Evolutionary conservation across 306 rosid genomes (phyloP), one percentile per base, ranked within the genome.

Genomic region (Prunus kanzakura): DNA sequence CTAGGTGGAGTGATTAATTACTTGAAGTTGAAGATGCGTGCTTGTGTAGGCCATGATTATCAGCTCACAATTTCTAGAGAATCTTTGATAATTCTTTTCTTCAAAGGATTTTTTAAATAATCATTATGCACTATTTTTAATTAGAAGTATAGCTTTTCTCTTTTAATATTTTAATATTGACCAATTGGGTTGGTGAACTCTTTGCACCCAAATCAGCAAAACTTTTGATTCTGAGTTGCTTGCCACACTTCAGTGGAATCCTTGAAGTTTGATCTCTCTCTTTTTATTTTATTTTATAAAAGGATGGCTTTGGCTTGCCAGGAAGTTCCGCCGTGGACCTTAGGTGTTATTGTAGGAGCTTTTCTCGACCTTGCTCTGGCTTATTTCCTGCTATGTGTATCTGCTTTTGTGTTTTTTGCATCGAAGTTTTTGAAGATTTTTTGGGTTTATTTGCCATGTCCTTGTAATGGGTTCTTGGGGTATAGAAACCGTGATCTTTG

Each of bases 381-480:
- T 74, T 96, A 92, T 86, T 75, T 88, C 71, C 85, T 96, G 69
- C 80, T 96, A 8, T 92, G 88, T 35, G 77, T 81, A 18, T 89
- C 98, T n/a, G 73, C 86, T 67, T 45, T 81, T 80, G 77, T 79
- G 76, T 91, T 87, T 82, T 72, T 93, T 32, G 85, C 84, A 4
- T 84, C 87, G 4, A 89, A 84, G 66, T 69, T 86, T 15, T 79
- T 85, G 72, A 32, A 78, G 51, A 1, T 89, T 69, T 57, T 86
- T 18, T 91, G 97, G 60, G 52, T 87, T 56, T 56, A 20, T 64
- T 71, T 93, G 63, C 99, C 96, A 6, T 93, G 99, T 73, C 94
- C 96, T 64, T 96, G 99, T 82, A 80, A 79, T 64, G 97, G 96
- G 23, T 23, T 86, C 67, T 87, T 91, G 16, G 98, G 98, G 63